Evolutionary conservation across 768 basidiomycete genomes (phyloP), one percentile per base, ranked within the genome.

Genomic region (Pulveroboletus ravenelii): DNA sequence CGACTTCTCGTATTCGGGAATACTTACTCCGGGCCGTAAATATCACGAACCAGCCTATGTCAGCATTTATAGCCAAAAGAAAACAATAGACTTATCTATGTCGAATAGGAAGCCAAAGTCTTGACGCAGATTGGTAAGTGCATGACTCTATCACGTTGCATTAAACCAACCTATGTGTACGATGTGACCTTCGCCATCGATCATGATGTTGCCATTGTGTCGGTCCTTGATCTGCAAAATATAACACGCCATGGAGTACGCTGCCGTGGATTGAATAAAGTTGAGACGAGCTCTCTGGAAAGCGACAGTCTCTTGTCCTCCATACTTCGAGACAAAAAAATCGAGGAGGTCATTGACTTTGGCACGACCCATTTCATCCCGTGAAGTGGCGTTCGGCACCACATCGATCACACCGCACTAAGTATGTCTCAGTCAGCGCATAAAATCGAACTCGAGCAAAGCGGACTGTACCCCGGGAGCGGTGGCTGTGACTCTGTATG

Each of bases 191-290:
- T 94, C 90, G 3, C 88, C 93, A 65, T 98, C 96, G 52, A 99
- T 94, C 95, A 99, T 97, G 65, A 99, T 98, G 66, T 99, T 99
- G 27, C 96, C 96, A 62, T 99, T 99, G 68, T 99, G 96, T 35
- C 96, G 74, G 65, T 99, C 96, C 72, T 99, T 99, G 73, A 99
- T 94, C 69, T 99, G 96, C 39, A 98, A 71, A 57, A 99, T 93
- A 67, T 96, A 98, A 67, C 95, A 98, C 8, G 93, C 92, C 23
- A 98, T 87, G 30, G 95, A 98, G 69, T 99, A 99, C 10, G 93
- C 96, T 0, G 96, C 95, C 96, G 98, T 99, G 2, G 93, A 95
- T 65, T 96, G 94, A 50, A 99, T 91, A 65, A 99, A 99, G 70
- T 97, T 96, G 54, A 89, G 76, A 15, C 93, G 85, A 39, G 96